Conservation (phyloP, 768 basidiomycete species). For the Terana coerulea region DNA sequence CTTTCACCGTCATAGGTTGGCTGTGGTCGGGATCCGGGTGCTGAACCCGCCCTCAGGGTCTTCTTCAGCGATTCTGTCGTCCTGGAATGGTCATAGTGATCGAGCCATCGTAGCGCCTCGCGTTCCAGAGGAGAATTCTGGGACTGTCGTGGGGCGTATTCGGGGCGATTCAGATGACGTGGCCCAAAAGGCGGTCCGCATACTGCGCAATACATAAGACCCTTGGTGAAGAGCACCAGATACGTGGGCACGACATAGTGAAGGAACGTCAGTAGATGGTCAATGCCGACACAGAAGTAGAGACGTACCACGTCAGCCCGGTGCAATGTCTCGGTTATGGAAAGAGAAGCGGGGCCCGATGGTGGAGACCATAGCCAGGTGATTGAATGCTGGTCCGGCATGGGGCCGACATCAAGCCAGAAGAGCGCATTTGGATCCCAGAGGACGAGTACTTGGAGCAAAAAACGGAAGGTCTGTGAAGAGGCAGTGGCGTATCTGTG, state of each 20-base stretch:
- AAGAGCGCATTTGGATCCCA: neutral
- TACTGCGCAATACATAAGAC: neutral
- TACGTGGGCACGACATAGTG: neutral
- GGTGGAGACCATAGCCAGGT: neutral
- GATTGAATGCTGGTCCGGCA: constrained; percentile 3
- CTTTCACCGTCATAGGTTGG: no score
- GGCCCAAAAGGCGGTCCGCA: constrained; percentile 1
- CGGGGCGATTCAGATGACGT: neutral
- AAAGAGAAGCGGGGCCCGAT: neutral
- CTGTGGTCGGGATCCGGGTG: no score
- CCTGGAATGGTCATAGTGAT: no score
- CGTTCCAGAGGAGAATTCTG: neutral
- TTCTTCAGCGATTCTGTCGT: no score
- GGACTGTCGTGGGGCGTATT: neutral
- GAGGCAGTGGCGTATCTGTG: constrained; percentile 5
- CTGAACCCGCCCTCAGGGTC: no score
- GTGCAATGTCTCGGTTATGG: neutral
- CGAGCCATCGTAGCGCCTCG: constrained; percentile 1
- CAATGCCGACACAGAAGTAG: neutral
- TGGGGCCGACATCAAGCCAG: constrained; percentile 5
- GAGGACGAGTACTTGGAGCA: neutral
- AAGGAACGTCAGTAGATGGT: neutral
- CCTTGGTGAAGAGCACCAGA: neutral
- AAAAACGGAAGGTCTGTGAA: neutral
- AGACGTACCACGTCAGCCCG: neutral